These are phyloP conservation scores for Geotrichum klebahnii DNA, from an alignment of 1,139 yeast genomes.

Conservation along the genomic window DNA sequence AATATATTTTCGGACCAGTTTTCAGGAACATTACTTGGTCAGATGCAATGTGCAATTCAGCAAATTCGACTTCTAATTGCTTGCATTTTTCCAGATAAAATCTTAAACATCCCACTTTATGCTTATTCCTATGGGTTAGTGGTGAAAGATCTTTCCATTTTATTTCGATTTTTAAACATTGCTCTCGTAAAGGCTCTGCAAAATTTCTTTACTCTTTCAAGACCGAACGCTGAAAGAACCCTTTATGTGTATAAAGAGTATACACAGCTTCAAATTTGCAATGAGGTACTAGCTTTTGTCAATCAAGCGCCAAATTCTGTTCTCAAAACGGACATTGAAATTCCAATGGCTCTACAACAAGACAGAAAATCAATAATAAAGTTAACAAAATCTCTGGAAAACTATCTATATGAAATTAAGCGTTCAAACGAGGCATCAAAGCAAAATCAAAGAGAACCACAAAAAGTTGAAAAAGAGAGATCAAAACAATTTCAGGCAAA, in stretches of 20 bases:
- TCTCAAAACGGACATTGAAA: slow-evolving; percentile 23
- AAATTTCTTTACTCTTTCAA: slow-evolving; percentile 28
- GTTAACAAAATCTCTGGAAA: slow-evolving; percentile 29
- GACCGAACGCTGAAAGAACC: slow-evolving; percentile 31
- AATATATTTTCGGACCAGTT: slow-evolving; percentile 18
- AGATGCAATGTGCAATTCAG: slow-evolving; percentile 27
- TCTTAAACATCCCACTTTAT: slow-evolving; percentile 26
- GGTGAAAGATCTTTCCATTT: slow-evolving; percentile 29
- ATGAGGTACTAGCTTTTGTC: slow-evolving; percentile 27
- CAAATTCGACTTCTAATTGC: slow-evolving; percentile 30
- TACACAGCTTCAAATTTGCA: slow-evolving; percentile 30
- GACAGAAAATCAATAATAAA: slow-evolving; percentile 22
- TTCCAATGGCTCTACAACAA: slow-evolving; percentile 28
- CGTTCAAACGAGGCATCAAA: too few species aligned
- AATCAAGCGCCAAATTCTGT: slow-evolving; percentile 26
- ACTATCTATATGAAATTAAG: slow-evolving; percentile 26
- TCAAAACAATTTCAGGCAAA: not conserved
- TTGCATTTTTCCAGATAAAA: slow-evolving; percentile 27
- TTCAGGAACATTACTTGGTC: slow-evolving; percentile 26
- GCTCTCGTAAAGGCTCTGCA: slow-evolving; percentile 28
- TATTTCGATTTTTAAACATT: slow-evolving; percentile 28
- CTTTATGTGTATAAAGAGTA: slow-evolving; percentile 31
- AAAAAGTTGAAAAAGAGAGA: not conserved
- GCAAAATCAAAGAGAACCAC: too few species aligned
- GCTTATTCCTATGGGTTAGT: slow-evolving; percentile 27